Conservation (phyloP, 129 eudicot genomes). For the Erigeron canadensis region DNA sequence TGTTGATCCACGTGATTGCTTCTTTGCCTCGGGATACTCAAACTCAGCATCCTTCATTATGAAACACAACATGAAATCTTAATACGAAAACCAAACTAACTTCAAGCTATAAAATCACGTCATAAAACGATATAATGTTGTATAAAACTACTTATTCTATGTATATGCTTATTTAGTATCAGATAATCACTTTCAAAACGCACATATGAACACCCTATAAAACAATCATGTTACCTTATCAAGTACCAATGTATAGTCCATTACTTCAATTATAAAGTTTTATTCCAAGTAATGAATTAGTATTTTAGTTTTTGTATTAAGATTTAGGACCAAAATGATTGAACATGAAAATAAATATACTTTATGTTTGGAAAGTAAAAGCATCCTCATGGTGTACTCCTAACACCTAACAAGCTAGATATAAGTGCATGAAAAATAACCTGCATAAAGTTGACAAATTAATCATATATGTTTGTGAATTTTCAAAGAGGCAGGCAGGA, state of each 20-base stretch:
- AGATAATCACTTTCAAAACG: neutral
- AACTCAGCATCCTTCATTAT: constrained; percentile 53
- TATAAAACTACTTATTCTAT: neutral
- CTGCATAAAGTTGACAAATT: neutral
- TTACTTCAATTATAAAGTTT: too few relatives aligned
- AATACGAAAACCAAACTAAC: neutral
- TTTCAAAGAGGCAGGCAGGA: neutral
- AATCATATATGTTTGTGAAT: constrained; percentile 5
- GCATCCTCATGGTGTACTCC: neutral
- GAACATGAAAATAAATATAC: neutral
- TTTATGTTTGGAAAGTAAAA: neutral
- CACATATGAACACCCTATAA: neutral
- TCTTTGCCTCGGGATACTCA: constrained; percentile 58
- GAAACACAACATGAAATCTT: constrained; percentile 12
- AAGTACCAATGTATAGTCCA: too few relatives aligned
- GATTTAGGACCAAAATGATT: neutral
- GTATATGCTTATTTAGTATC: neutral
- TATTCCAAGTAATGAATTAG: too few relatives aligned
- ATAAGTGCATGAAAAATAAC: constrained; percentile 15
- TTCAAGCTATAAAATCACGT: neutral
- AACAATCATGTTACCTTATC: too few relatives aligned
- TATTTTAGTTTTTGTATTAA: too few relatives aligned
- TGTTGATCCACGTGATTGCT: constrained; percentile 56
- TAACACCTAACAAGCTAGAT: neutral
- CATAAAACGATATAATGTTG: neutral